Conservation (phyloP, 768 basidiomycete species). For the Psilocybe azurescens region DNA sequence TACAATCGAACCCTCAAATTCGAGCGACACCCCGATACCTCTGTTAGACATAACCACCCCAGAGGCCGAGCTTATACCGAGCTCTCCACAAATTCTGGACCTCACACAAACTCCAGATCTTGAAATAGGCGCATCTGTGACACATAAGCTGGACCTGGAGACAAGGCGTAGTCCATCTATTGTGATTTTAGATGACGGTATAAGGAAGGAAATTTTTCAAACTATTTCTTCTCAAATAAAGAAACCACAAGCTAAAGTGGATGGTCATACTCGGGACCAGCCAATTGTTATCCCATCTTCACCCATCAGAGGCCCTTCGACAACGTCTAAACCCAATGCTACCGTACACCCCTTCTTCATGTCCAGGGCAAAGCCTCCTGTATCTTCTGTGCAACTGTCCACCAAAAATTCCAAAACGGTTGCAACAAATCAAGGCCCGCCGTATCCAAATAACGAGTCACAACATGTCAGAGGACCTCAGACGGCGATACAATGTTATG, state of each 20-base stretch:
- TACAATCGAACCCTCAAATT: not conserved
- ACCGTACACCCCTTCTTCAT: slow-evolving; percentile 53
- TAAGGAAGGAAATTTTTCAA: not conserved
- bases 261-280: slow-evolving; percentile 35
- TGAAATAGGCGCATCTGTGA: not conserved
- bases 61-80: not conserved
- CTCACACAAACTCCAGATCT: slow-evolving; percentile 9
- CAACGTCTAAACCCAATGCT: slow-evolving; percentile 27
- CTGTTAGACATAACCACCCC: not conserved
- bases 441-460: slow-evolving; percentile 52
- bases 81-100: not conserved
- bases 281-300: slow-evolving; percentile 53
- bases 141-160: not conserved
- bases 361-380: slow-evolving; percentile 29
- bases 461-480: slow-evolving; percentile 73
- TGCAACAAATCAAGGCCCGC: slow-evolving; percentile 28
- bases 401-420: slow-evolving; percentile 14
- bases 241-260: slow-evolving; percentile 22
- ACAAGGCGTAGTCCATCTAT: slow-evolving; percentile 28
- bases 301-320: slow-evolving; percentile 33
- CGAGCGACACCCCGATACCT: not conserved
- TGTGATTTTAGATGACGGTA: slow-evolving; percentile 20
- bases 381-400: slow-evolving; percentile 9
- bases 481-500: slow-evolving; percentile 25
- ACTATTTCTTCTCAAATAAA: not conserved